These are phyloP conservation scores for Huntiella bhutanensis DNA, from an alignment of 2,329 filamentous ascomycete species.

Conservation along the genomic window DNA sequence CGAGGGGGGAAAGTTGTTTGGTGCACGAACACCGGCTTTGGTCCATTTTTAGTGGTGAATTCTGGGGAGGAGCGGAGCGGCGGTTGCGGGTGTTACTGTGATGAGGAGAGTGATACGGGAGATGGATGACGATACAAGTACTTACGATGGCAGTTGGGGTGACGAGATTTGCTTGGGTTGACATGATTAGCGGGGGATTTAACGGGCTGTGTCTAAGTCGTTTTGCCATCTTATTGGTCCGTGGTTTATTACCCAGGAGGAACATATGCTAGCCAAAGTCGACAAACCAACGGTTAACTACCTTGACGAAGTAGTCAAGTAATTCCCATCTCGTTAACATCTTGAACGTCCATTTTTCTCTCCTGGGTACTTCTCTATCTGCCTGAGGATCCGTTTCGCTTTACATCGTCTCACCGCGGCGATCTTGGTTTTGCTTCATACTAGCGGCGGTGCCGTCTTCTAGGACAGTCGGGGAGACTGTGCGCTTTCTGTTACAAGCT, in stretches of 20 bases:
- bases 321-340: background rate
- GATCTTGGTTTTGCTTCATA: constrained; percentile 1
- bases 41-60: background rate
- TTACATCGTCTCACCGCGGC: constrained; percentile 1
- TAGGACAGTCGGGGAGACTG: background rate
- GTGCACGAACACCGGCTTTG: background rate
- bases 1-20: no score
- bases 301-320: background rate
- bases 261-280: background rate
- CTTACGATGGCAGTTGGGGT: background rate
- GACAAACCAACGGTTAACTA: background rate
- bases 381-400: background rate
- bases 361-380: no score
- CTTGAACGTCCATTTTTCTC: no score
- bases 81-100: background rate
- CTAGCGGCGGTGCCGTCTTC: background rate
- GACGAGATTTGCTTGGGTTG: background rate
- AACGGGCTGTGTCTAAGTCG: background rate
- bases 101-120: background rate
- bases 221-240: background rate
- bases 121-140: background rate
- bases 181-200: background rate
- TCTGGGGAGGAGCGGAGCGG: no score
- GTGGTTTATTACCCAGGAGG: background rate
- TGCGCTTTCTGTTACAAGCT: background rate